phyloP scores from a whole-genome alignment of 2,329 filamentous ascomycete genomes.

The Colletotrichum melonis region DNA sequence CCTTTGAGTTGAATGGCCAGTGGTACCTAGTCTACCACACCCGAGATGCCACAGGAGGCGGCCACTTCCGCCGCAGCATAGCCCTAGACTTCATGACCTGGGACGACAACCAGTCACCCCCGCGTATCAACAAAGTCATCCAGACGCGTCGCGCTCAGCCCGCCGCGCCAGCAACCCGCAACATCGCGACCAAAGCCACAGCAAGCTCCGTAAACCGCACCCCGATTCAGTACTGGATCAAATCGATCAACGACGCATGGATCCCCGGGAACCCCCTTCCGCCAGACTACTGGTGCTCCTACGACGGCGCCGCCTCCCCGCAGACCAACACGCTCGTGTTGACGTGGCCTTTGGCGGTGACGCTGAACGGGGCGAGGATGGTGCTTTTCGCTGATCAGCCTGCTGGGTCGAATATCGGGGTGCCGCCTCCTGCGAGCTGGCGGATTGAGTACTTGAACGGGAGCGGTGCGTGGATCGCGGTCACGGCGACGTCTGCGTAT shows the following conservation, averaged over 20 bases:
- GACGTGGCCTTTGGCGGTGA: constrained; percentile 43
- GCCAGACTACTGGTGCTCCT: constrained; percentile 51
- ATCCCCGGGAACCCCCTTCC: constrained; percentile 46
- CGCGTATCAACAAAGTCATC: constrained; percentile 42
- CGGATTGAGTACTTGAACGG: constrained; percentile 40
- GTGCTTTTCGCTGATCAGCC: constrained; percentile 46
- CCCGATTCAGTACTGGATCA: constrained; percentile 51
- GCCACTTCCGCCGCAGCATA: too few relatives aligned
- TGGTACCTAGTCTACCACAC: too few relatives aligned
- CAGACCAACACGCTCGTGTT: constrained; percentile 43
- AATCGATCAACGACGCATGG: constrained; percentile 46
- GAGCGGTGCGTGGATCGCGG: constrained; percentile 36
- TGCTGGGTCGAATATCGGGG: constrained; percentile 43
- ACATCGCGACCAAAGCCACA: constrained; percentile 44
- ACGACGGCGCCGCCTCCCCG: constrained; percentile 44
- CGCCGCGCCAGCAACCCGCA: constrained; percentile 43
- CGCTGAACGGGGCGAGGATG: constrained; percentile 44
- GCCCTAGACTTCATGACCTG: background rate
- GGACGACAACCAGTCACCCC: constrained; percentile 43
- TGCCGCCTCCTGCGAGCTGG: constrained; percentile 45
- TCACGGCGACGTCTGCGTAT: constrained; percentile 38
- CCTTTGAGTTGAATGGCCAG: too few relatives aligned
- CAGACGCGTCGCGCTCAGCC: constrained; percentile 42
- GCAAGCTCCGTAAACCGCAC: constrained; percentile 41
- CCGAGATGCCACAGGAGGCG: too few relatives aligned